Conservation (phyloP, 345 rosid genomes). For the Euphorbia tirucalli region DNA sequence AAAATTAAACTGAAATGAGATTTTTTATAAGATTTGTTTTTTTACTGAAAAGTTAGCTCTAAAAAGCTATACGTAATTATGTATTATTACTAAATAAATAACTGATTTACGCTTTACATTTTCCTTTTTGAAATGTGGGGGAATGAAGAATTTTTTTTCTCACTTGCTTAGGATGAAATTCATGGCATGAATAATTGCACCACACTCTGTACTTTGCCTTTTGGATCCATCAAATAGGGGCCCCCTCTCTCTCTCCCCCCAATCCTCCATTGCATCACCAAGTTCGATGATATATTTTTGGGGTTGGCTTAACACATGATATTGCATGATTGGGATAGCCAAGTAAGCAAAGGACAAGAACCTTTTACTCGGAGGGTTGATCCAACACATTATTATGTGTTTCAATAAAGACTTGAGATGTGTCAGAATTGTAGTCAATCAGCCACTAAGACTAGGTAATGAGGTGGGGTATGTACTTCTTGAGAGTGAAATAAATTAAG, state of each 20-base stretch:
- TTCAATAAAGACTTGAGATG: constrained; percentile 27
- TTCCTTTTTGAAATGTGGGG: constrained; percentile 18
- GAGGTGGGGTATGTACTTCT: constrained; percentile 9
- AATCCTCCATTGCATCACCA: constrained; percentile 23
- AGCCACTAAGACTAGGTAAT: constrained; percentile 15
- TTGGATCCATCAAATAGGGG: constrained; percentile 65
- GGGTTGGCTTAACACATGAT: constrained; percentile 38
- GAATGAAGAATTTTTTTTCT: constrained; percentile 8
- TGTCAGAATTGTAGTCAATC: constrained; percentile 11
- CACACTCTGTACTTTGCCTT: constrained; percentile 59
- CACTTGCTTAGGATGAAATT: constrained; percentile 51
- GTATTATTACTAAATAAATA: no score
- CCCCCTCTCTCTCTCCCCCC: constrained; percentile 13
- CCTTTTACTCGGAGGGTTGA: constrained; percentile 22
- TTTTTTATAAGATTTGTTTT: no score
- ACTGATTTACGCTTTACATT: no score
- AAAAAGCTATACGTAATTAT: no score
- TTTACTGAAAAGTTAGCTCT: no score
- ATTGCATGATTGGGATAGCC: constrained; percentile 46
- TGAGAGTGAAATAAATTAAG: no score
- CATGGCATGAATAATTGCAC: constrained; percentile 84
- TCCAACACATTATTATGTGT: constrained; percentile 16
- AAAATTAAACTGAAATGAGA: no score
- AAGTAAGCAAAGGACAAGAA: no score
- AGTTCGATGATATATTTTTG: constrained; percentile 34